phyloP scores from a whole-genome alignment of 1,139 yeast genomes.

The Geotrichum fermentans region DNA sequence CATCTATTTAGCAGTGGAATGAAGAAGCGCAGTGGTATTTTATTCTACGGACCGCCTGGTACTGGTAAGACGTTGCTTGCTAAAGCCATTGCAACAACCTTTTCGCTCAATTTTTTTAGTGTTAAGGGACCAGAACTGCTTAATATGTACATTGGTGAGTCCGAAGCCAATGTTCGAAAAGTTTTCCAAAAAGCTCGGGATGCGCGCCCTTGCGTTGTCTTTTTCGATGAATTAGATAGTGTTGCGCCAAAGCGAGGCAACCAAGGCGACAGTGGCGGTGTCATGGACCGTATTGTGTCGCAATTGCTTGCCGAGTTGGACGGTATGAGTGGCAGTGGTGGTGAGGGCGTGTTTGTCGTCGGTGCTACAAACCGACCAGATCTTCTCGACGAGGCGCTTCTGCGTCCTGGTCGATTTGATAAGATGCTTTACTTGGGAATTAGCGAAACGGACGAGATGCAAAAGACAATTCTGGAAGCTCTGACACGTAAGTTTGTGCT shows the following conservation, averaged over 20 bases:
- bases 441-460: constrained; percentile 85
- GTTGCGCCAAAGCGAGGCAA: constrained; percentile 98
- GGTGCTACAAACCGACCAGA: constrained; percentile 98
- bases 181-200: constrained; percentile 93
- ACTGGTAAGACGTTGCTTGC: constrained; percentile 94
- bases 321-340: constrained; percentile 83
- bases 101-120: constrained; percentile 86
- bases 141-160: constrained; percentile 97
- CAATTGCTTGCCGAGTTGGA: constrained; percentile 91
- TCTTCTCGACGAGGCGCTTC: constrained; percentile 82
- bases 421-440: constrained; percentile 91
- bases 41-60: constrained; percentile 97
- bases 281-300: constrained; percentile 95
- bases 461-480: constrained; percentile 78
- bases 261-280: constrained; percentile 98
- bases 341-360: constrained; percentile 93
- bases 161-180: constrained; percentile 92
- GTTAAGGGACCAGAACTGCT: constrained; percentile 94
- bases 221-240: constrained; percentile 94
- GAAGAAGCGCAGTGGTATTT: constrained; percentile 87
- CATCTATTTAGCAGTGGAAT: constrained; percentile 82
- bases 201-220: constrained; percentile 94
- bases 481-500: constrained; percentile 75
- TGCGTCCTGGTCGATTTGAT: constrained; percentile 95
- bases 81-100: constrained; percentile 93